Percentiles rank a stretch among this genome's conserved stretches.
phyloP scores from a whole-genome alignment of 1,284 basidiomycete genomes.

The Cystobasidium sp. region DNA sequence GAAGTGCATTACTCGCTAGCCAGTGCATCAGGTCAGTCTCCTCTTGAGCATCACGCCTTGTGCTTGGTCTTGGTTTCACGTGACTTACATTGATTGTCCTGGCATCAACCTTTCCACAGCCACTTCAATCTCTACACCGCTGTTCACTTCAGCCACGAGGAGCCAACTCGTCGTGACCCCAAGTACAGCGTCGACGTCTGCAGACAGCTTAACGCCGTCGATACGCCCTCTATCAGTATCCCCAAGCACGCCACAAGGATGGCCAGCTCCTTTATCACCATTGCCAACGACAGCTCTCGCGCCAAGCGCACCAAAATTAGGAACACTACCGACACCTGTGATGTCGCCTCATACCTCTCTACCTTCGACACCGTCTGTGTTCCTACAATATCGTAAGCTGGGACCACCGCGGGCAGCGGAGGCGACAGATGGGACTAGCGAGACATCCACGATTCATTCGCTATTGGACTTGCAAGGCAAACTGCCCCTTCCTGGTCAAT shows the following conservation, averaged over 20 bases:
- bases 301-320: conserved; percentile 5
- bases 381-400: neutral
- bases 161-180: conserved; percentile 18
- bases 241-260: neutral
- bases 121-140: conserved; percentile 17
- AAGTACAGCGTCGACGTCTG: neutral
- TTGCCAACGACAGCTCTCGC: conserved; percentile 6
- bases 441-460: conserved; percentile 3
- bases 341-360: conserved; percentile 17
- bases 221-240: neutral
- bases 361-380: neutral
- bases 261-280: conserved; percentile 20
- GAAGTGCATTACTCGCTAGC: neutral
- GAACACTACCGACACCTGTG: conserved; percentile 5
- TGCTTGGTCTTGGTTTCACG: conserved; percentile 1
- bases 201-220: neutral
- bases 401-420: neutral
- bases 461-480: conserved; percentile 17
- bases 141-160: conserved; percentile 11
- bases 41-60: neutral
- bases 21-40: conserved; percentile 3
- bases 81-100: neutral
- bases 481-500: conserved; percentile 26
- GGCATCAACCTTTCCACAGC: neutral
- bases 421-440: neutral